These are phyloP conservation scores for Eimeria sp. DNA, from an alignment of 169 alveolate genomes.

Conservation along the genomic window DNA sequence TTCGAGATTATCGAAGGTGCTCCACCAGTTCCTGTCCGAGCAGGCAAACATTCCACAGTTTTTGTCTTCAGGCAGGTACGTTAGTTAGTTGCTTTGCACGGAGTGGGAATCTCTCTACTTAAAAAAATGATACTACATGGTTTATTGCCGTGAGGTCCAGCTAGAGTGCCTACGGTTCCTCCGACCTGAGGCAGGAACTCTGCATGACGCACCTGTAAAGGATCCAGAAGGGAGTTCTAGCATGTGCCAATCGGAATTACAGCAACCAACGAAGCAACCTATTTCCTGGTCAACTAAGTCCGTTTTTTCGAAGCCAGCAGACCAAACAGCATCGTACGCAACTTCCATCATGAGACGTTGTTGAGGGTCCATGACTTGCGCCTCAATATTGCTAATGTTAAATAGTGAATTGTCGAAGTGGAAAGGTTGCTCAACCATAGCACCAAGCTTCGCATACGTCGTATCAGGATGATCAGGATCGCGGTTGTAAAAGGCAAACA, in stretches of 20 bases:
- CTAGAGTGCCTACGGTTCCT: neutral
- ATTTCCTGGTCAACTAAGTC: conserved; percentile 77
- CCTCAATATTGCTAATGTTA: conserved; percentile 84
- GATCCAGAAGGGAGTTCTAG: conserved; percentile 78
- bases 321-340: conserved; percentile 84
- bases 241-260: conserved; percentile 87
- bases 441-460: conserved; percentile 84
- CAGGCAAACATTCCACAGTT: neutral
- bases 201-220: conserved; percentile 61
- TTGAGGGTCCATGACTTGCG: conserved; percentile 89
- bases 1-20: conserved; percentile 88
- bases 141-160: neutral
- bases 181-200: neutral
- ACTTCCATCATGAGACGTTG: conserved; percentile 89
- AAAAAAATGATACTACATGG: neutral
- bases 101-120: neutral
- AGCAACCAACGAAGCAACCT: conserved; percentile 87
- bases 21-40: conserved; percentile 73
- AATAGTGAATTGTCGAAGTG: conserved; percentile 84
- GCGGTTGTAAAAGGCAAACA: conserved; percentile 84
- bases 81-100: no score
- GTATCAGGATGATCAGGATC: conserved; percentile 85
- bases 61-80: neutral
- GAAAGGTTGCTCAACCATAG: conserved; percentile 85
- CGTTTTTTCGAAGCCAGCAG: conserved; percentile 81